These are phyloP conservation scores for Hyparrhenia diplandra DNA, from an alignment of 176 grass and related monocot species.

Conservation along the genomic window DNA sequence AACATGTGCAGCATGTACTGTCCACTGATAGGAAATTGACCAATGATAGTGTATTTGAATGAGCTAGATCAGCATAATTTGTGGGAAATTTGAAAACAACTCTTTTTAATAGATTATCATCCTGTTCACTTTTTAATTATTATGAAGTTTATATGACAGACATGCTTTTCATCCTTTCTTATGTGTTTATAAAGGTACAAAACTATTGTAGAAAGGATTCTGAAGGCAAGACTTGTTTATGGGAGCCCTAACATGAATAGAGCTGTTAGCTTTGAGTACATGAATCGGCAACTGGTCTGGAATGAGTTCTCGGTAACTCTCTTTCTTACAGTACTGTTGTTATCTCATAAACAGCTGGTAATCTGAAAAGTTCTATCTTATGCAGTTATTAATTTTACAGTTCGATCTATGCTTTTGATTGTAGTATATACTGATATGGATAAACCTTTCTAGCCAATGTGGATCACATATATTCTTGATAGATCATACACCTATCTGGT, in stretches of 20 bases:
- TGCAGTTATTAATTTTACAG: background rate
- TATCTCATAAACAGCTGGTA: background rate
- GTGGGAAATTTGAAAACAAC: background rate
- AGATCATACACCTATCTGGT: background rate
- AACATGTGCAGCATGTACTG: background rate
- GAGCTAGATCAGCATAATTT: too few species aligned
- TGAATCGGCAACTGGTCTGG: constrained; percentile 98
- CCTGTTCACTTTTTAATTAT: too few species aligned
- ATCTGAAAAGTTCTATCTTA: background rate
- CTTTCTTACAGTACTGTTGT: background rate
- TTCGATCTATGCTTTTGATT: background rate
- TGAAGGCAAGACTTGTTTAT: constrained; percentile 95
- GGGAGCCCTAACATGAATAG: constrained; percentile 95
- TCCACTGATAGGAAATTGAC: constrained; percentile 1
- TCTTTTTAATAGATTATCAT: background rate
- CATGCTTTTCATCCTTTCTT: constrained; percentile 12
- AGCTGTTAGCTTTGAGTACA: constrained; percentile 98
- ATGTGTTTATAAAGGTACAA: constrained; percentile 73
- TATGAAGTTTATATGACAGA: background rate
- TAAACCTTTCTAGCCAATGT: constrained; percentile 5
- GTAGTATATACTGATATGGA: background rate
- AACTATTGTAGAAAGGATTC: constrained; percentile 89
- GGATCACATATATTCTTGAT: constrained; percentile 4
- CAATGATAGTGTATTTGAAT: background rate
- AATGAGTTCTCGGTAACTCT: constrained; percentile 95